Evolutionary conservation across 2,329 filamentous ascomycete species (phyloP).

Genomic region (Fusarium agapanthi): DNA sequence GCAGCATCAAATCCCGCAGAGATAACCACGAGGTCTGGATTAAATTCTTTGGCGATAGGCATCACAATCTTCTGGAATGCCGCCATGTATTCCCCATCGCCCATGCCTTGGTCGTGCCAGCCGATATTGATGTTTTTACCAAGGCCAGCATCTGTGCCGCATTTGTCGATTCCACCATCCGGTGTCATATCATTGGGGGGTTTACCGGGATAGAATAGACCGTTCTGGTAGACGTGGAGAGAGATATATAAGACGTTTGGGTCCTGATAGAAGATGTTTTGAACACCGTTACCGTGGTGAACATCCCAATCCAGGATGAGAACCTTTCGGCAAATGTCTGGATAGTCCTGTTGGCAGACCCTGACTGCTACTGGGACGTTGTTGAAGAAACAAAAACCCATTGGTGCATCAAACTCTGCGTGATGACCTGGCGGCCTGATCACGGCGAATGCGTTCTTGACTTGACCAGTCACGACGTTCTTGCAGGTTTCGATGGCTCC

Average conservation of each 20-base stretch:
- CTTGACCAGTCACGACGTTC: constrained; percentile 81
- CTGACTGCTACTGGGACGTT: constrained; percentile 94
- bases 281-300: constrained; percentile 87
- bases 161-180: constrained; percentile 69
- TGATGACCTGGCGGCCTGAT: constrained; percentile 96
- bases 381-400: constrained; percentile 98
- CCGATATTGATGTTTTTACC: constrained; percentile 74
- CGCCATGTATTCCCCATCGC: constrained; percentile 95
- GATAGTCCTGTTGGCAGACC: constrained; percentile 84
- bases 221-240: constrained; percentile 86
- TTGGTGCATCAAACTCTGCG: constrained; percentile 83
- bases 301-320: constrained; percentile 93
- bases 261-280: constrained; percentile 95
- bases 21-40: constrained; percentile 93
- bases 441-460: constrained; percentile 95
- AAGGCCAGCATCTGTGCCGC: constrained; percentile 62
- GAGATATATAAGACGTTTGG: constrained; percentile 97
- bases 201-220: constrained; percentile 82
- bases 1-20: constrained; percentile 97
- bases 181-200: constrained; percentile 65
- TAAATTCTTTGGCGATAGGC: constrained; percentile 93
- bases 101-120: constrained; percentile 81
- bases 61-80: constrained; percentile 97
- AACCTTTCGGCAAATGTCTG: constrained; percentile 84
- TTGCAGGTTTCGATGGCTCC: constrained; percentile 96